phyloP scores from a whole-genome alignment of 495 filamentous ascomycete genomes.

The Hypoxylon intermedium region DNA sequence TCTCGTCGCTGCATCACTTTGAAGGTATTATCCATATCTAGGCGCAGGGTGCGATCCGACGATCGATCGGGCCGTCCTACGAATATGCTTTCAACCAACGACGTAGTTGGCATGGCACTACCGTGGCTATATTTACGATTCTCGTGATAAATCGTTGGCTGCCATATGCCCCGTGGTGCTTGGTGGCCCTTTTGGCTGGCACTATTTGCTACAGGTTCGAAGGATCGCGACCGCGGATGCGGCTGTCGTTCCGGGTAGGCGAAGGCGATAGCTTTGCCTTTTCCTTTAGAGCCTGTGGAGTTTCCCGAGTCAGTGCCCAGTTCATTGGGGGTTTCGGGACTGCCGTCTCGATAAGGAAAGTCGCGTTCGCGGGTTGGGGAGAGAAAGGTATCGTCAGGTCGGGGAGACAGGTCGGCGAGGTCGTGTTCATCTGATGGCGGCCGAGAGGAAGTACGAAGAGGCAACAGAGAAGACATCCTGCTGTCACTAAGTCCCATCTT shows the following conservation, averaged over 20 bases:
- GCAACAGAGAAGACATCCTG: conserved; percentile 34
- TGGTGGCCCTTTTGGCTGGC: conserved; percentile 4
- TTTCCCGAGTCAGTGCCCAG: not conserved
- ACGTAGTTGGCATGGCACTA: conserved; percentile 9
- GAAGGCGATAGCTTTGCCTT: conserved; percentile 36
- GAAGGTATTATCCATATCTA: conserved; percentile 39
- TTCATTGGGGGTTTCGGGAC: not conserved
- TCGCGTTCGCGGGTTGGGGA: conserved; percentile 10
- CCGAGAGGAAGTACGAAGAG: conserved; percentile 33
- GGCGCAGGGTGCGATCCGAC: conserved; percentile 15
- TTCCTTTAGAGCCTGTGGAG: conserved; percentile 20
- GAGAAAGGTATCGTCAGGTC: conserved; percentile 47
- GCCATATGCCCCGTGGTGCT: conserved; percentile 32
- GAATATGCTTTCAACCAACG: conserved; percentile 42
- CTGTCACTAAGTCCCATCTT: conserved; percentile 34
- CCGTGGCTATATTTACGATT: conserved; percentile 9
- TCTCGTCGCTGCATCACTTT: conserved; percentile 59
- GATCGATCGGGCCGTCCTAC: conserved; percentile 27
- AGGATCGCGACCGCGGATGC: conserved; percentile 18
- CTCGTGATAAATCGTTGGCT: conserved; percentile 29
- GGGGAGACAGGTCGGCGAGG: conserved; percentile 51
- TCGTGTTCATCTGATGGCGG: conserved; percentile 46
- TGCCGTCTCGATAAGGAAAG: not conserved
- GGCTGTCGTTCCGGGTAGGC: conserved; percentile 28
- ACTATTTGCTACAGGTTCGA: not conserved